These are phyloP conservation scores for Myriosclerotinia curreyana DNA, from an alignment of 2,329 filamentous ascomycete species.

Conservation along the genomic window DNA sequence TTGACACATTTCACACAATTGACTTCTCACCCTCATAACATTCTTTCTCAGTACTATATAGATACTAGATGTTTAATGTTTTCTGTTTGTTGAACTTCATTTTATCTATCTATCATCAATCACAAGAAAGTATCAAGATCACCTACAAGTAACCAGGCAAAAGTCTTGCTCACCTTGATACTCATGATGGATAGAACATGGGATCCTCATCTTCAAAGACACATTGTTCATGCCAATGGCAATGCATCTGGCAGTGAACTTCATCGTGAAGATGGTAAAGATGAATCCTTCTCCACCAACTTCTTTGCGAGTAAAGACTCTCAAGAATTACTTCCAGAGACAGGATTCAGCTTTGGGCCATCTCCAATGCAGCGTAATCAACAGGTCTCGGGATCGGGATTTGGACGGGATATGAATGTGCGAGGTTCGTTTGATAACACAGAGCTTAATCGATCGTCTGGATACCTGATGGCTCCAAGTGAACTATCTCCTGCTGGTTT, in stretches of 20 bases:
- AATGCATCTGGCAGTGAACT: not conserved
- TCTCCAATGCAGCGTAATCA: not conserved
- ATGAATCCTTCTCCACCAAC: not conserved
- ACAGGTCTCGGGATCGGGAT: not conserved
- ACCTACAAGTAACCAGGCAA: not conserved
- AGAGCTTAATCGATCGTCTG: not conserved
- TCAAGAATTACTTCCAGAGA: not conserved
- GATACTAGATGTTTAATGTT: not conserved
- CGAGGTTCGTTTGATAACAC: not conserved
- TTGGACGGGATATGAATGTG: not conserved
- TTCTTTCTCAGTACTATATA: not conserved
- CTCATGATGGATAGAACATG: conserved; percentile 18
- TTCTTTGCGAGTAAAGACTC: not conserved
- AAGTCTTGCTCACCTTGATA: not conserved
- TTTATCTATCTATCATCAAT: conserved; percentile 3
- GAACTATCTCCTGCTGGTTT: not conserved
- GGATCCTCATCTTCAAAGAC: conserved; percentile 32
- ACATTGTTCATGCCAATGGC: conserved; percentile 29
- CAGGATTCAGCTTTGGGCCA: conserved; percentile 10
- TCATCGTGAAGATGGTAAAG: not conserved
- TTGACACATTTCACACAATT: conserved; percentile 1
- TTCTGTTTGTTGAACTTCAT: not conserved
- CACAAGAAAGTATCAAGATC: not conserved
- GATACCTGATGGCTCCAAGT: conserved; percentile 8
- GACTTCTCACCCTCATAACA: not conserved